These are phyloP conservation scores for Solanum ossicruentum DNA, from an alignment of 257 asterid genomes.

Conservation along the genomic window DNA sequence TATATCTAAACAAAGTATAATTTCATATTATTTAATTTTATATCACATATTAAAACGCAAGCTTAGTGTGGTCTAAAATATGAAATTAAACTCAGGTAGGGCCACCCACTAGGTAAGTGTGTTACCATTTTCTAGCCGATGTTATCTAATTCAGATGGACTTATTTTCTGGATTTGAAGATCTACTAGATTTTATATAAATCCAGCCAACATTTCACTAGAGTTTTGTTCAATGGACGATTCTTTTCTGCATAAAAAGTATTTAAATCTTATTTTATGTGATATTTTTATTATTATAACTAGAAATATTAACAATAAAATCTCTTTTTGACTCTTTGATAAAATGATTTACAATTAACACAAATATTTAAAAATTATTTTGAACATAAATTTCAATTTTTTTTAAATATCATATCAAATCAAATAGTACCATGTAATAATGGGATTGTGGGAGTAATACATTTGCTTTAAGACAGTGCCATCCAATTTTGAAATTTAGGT, in stretches of 20 bases:
- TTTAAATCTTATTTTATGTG: no score
- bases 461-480: neutral
- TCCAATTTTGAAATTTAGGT: neutral
- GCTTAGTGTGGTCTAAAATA: neutral
- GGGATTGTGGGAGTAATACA: neutral
- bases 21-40: neutral
- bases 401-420: no score
- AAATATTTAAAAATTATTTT: no score
- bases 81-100: neutral
- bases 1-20: neutral
- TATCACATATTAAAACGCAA: neutral
- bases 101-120: neutral
- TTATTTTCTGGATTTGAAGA: neutral
- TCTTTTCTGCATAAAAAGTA: neutral
- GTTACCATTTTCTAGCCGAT: neutral
- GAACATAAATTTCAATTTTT: no score
- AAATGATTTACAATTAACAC: no score
- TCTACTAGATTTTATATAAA: neutral
- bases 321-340: no score
- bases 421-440: no score
- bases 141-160: neutral
- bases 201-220: neutral
- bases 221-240: neutral
- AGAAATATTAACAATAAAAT: no score
- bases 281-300: no score